A percentile compares a stretch with the other conserved stretches of the same genome.
phyloP scores from a whole-genome alignment of 495 filamentous ascomycete genomes.

The Trichoderma orchidacearum region DNA sequence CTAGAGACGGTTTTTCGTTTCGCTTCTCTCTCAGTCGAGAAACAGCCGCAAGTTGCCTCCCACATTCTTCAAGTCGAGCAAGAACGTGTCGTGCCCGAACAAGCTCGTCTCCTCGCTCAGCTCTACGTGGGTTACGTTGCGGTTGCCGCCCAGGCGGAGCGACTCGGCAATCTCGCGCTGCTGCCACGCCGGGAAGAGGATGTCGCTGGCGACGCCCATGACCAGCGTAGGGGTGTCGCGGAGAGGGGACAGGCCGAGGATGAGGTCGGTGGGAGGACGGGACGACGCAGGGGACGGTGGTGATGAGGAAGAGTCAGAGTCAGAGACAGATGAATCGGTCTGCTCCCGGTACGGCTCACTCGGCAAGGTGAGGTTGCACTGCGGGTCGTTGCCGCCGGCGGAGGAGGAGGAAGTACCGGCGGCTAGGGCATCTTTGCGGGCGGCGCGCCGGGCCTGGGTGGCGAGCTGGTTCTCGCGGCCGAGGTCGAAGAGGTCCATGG shows the following conservation, averaged over 20 bases:
- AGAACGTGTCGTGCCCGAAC: slow-evolving; percentile 95
- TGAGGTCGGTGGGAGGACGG: slow-evolving; percentile 58
- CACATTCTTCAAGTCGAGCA: slow-evolving; percentile 84
- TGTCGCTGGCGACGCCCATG: slow-evolving; percentile 91
- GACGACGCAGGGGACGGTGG: slow-evolving; percentile 7
- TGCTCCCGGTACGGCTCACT: slow-evolving; percentile 73
- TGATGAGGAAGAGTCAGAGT: slow-evolving; percentile 8
- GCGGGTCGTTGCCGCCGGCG: slow-evolving; percentile 24
- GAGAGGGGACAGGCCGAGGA: slow-evolving; percentile 57
- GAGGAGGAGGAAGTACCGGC: slow-evolving; percentile 10
- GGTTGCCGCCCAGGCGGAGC: slow-evolving; percentile 60
- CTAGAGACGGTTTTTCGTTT: not conserved
- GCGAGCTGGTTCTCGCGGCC: slow-evolving; percentile 49
- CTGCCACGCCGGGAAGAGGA: slow-evolving; percentile 96
- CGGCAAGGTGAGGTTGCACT: slow-evolving; percentile 78
- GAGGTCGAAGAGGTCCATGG: slow-evolving; percentile 97
- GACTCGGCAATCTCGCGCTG: slow-evolving; percentile 89
- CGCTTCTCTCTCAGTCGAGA: slow-evolving; percentile 31
- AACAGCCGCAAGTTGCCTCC: slow-evolving; percentile 73
- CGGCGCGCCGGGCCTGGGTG: slow-evolving; percentile 22
- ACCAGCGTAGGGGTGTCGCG: slow-evolving; percentile 69
- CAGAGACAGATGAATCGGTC: slow-evolving; percentile 28
- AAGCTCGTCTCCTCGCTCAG: slow-evolving; percentile 81
- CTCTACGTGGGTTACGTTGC: slow-evolving; percentile 72
- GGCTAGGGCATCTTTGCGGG: slow-evolving; percentile 14